Conservation (phyloP, 352 stramenopile genomes). For the Phytophthora sp. region DNA sequence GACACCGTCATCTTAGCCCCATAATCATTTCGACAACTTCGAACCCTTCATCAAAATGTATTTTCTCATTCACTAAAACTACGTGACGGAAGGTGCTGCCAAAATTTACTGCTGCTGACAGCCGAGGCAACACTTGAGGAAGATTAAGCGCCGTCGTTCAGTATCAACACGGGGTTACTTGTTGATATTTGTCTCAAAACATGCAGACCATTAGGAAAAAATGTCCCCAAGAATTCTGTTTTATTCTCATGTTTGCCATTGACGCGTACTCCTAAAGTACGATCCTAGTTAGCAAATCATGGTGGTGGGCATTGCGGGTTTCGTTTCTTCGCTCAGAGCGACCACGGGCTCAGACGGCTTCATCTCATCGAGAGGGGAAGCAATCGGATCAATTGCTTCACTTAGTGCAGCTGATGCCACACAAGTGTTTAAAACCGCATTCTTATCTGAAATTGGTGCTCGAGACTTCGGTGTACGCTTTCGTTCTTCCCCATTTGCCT, state of each 20-base stretch:
- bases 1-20: conserved; percentile 43
- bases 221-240: too few relatives aligned
- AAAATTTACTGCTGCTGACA: too few relatives aligned
- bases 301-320: conserved; percentile 12
- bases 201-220: too few relatives aligned
- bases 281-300: conserved; percentile 20
- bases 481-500: conserved; percentile 36
- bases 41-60: too few relatives aligned
- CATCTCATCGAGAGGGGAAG: conserved; percentile 6
- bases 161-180: too few relatives aligned
- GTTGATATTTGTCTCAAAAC: too few relatives aligned
- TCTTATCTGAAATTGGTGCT: conserved; percentile 23
- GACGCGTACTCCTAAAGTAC: neutral
- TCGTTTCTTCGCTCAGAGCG: conserved; percentile 15
- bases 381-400: neutral
- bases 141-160: too few relatives aligned
- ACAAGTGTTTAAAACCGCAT: conserved; percentile 8
- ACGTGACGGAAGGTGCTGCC: too few relatives aligned
- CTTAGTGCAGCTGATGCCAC: neutral
- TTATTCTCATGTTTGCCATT: too few relatives aligned
- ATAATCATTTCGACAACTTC: conserved; percentile 6
- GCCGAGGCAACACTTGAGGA: too few relatives aligned
- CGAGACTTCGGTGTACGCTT: conserved; percentile 55
- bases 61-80: too few relatives aligned
- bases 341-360: conserved; percentile 12